These are phyloP conservation scores for Aspergillus pseudoviridinutans DNA, from an alignment of 2,329 filamentous ascomycete genomes.

Conservation along the genomic window DNA sequence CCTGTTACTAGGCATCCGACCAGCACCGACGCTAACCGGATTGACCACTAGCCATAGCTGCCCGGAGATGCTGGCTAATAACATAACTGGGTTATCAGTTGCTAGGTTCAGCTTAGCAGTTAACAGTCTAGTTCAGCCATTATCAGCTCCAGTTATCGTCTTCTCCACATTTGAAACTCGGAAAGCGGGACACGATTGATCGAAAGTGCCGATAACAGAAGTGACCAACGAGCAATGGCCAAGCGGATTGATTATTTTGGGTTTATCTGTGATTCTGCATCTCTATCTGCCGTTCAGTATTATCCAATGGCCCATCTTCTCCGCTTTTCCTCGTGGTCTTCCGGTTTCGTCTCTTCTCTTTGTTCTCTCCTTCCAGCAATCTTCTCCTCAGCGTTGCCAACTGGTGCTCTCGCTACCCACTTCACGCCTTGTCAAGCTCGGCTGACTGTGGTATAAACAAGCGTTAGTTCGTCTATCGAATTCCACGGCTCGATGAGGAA, in stretches of 20 bases:
- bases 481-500: slow-evolving; percentile 32
- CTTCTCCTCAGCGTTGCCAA: background rate
- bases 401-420: background rate
- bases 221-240: background rate
- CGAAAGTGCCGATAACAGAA: slow-evolving; percentile 10
- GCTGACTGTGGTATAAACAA: background rate
- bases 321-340: slow-evolving; percentile 2
- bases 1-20: background rate
- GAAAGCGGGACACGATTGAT: slow-evolving; percentile 11
- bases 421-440: background rate
- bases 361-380: background rate
- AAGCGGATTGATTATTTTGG: slow-evolving; percentile 1
- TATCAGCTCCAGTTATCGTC: background rate
- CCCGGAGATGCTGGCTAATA: background rate
- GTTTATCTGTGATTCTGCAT: slow-evolving; percentile 1
- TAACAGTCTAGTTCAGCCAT: background rate
- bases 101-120: background rate
- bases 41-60: background rate
- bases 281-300: background rate
- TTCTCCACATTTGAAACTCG: background rate
- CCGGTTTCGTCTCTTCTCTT: background rate
- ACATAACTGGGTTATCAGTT: slow-evolving; percentile 6
- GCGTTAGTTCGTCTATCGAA: slow-evolving; percentile 12
- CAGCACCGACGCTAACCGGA: slow-evolving; percentile 3
- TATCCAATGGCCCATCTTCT: slow-evolving; percentile 1